Percentiles rank a stretch among this genome's conserved stretches.
Evolutionary conservation across 495 filamentous ascomycete species (phyloP).

Genomic region (Staphylotrichum tortipilum): DNA sequence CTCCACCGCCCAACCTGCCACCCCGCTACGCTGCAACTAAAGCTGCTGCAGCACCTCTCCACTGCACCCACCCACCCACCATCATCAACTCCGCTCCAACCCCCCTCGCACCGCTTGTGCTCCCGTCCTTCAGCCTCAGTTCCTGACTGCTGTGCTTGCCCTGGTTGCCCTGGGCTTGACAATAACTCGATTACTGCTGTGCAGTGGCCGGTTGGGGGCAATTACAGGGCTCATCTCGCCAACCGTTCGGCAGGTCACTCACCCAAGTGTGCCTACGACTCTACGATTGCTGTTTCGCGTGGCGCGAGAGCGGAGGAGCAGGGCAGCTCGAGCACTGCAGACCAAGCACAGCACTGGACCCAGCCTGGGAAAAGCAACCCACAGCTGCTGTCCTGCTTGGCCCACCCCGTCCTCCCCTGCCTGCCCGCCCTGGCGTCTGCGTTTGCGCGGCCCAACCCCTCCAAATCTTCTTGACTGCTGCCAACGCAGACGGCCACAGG

Average conservation of each 20-base stretch:
- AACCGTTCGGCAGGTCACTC: background rate
- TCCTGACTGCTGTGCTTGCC: background rate
- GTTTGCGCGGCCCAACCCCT: slow-evolving; percentile 17
- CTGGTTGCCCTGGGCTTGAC: too few relatives aligned
- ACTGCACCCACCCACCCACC: too few relatives aligned
- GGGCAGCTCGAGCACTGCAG: too few relatives aligned
- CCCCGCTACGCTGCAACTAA: too few relatives aligned
- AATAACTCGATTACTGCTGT: too few relatives aligned
- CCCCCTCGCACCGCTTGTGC: too few relatives aligned
- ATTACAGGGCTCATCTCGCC: slow-evolving; percentile 1
- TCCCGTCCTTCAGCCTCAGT: slow-evolving; percentile 8
- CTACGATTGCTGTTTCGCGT: background rate
- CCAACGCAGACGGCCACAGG: slow-evolving; percentile 12
- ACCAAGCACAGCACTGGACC: too few relatives aligned
- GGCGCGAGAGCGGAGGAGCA: background rate
- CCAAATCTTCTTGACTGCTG: slow-evolving; percentile 12
- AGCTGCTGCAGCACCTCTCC: too few relatives aligned
- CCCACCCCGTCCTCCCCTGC: background rate
- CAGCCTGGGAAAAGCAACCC: too few relatives aligned
- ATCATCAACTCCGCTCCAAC: background rate
- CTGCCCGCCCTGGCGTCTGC: slow-evolving; percentile 4
- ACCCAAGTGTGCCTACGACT: background rate
- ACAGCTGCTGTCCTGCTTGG: background rate
- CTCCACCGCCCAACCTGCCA: too few relatives aligned
- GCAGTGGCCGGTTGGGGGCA: slow-evolving; percentile 2